A percentile compares a stretch with the other conserved stretches of the same genome.
These are phyloP conservation scores for Camellia lanceoleosa DNA, from an alignment of 148 eudicot species.

Conservation along the genomic window DNA sequence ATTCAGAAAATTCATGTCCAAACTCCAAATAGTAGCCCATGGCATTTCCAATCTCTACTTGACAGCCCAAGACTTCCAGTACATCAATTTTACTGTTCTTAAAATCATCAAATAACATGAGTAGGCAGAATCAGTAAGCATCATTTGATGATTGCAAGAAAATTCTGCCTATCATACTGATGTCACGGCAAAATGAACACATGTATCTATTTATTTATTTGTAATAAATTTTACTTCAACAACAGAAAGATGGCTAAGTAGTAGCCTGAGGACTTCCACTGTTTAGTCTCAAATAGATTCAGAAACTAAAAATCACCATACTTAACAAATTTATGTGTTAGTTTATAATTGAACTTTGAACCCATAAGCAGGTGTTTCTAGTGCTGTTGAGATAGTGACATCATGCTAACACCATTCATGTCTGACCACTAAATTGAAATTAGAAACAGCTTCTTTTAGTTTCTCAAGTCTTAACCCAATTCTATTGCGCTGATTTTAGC, in stretches of 20 bases:
- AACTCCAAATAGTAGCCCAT: not conserved
- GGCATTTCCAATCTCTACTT: not conserved
- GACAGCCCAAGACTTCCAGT: not conserved
- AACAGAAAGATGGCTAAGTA: not conserved
- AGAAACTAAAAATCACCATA: not conserved
- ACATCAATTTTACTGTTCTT: not conserved
- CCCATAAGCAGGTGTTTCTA: not conserved
- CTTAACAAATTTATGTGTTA: too few species aligned
- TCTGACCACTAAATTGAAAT: not conserved
- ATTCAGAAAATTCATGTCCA: slow-evolving; percentile 1
- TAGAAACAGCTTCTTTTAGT: not conserved
- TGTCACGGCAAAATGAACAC: not conserved
- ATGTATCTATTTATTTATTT: not conserved
- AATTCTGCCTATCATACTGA: not conserved
- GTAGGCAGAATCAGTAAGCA: not conserved
- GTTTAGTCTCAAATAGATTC: not conserved
- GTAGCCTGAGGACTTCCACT: not conserved
- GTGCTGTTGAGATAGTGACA: not conserved
- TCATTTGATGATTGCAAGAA: not conserved
- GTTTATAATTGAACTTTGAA: not conserved
- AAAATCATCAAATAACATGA: too few species aligned
- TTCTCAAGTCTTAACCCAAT: not conserved
- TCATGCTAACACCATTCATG: not conserved
- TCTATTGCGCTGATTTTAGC: not conserved
- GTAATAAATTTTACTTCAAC: not conserved